Evolutionary conservation across 1,284 basidiomycete genomes (phyloP), one percentile per base, ranked within the genome.

Genomic region (Cutaneotrichosporon sp.): DNA sequence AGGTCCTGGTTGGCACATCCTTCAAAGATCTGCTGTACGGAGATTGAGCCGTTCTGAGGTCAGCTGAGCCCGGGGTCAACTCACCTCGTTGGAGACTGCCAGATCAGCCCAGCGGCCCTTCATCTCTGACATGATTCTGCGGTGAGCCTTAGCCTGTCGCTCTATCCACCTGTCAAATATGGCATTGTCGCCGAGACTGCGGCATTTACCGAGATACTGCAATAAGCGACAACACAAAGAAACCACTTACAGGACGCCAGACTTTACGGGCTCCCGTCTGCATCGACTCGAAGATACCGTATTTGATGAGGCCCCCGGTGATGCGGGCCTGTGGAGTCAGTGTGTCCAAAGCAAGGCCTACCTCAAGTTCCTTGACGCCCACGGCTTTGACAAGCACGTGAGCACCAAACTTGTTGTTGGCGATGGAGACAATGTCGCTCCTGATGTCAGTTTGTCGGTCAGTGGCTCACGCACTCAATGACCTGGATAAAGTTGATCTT

Each of bases 331-430:
- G 17, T 1, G 3, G 7, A 7, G 20, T 12, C 20, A 12, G 8
- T 40, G 8, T 7, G 22, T 17, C 0, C 15, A 46, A 33, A 47
- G 41, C 17, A 10, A 12, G 8, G 21, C 13, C 12, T 21, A 69
- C 69, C 60, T 72, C 69, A 4, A 72, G 59, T 51, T 72, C 70
- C 49, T 64, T 67, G 26, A 67, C 54, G 3, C 62, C 52, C 20
- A 72, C 56, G 4, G 69, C 70, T 45, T 70, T 70, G 52, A 68
- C 68, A 33, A 72, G 56, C n/a, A 72, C 70, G 45, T 72, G 70
- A 1, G 68, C 69, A 1, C 70, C 70, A 55, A 70, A 70, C 43
- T 70, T 70, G 57, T 70, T 65, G 52, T 68, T 69, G 12, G 70
- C 70, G 47, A 72, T 72, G 21, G 62, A 46, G 18, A 72, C 64